These are phyloP conservation scores for Emmonsia crescens DNA, from an alignment of 2,329 filamentous ascomycete genomes.

Conservation along the genomic window DNA sequence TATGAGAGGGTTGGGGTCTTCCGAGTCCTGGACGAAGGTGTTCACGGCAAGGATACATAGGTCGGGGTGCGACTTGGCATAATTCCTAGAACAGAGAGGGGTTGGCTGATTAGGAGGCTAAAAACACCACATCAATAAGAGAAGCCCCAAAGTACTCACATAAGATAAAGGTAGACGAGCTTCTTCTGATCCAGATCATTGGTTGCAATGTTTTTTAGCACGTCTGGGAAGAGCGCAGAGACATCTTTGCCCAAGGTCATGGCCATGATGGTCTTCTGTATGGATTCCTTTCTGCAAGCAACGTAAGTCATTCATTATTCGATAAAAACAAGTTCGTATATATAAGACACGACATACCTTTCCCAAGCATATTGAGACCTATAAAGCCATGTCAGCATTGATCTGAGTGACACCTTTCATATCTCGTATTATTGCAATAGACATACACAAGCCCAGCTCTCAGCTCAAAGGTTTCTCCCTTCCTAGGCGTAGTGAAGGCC, in stretches of 20 bases:
- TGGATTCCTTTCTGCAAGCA: constrained; percentile 70
- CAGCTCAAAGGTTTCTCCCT: constrained; percentile 97
- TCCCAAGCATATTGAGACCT: constrained; percentile 98
- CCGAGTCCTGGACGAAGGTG: constrained; percentile 97
- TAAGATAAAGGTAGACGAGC: constrained; percentile 94
- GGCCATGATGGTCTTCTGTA: constrained; percentile 99
- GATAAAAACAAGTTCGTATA: neutral
- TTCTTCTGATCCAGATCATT: constrained; percentile 96
- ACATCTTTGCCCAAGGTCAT: constrained; percentile 99
- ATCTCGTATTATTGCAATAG: constrained; percentile 8
- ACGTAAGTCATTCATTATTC: constrained; percentile 20
- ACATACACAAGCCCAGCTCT: constrained; percentile 72
- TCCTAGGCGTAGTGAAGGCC: constrained; percentile 83
- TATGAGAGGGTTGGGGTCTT: constrained; percentile 94
- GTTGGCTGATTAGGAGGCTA: constrained; percentile 13
- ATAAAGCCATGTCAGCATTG: constrained; percentile 23
- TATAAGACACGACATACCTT: constrained; percentile 39
- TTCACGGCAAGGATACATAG: constrained; percentile 98
- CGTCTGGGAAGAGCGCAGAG: constrained; percentile 90
- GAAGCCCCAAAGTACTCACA: constrained; percentile 48
- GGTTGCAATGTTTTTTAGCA: constrained; percentile 97
- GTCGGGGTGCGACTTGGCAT: constrained; percentile 97
- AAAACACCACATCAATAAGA: neutral
- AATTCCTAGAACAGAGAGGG: constrained; percentile 58
- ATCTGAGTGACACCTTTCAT: neutral